These are phyloP conservation scores for Podila epicladia DNA, from an alignment of 192 early-diverging fungal species.

Conservation along the genomic window DNA sequence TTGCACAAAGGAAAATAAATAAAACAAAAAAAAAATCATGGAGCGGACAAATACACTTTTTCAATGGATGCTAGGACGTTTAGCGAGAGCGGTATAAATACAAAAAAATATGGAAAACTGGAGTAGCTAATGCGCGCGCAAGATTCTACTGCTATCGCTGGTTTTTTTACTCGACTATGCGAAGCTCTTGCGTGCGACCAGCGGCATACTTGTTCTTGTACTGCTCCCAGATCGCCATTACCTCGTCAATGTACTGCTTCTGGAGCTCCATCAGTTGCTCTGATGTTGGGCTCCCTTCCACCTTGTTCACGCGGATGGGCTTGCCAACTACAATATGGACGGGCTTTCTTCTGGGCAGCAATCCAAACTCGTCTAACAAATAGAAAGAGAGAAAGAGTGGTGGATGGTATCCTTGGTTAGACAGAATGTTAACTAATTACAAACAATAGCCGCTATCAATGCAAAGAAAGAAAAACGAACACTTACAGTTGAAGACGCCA, in stretches of 20 bases:
- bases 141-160: not conserved
- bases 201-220: conserved; percentile 81
- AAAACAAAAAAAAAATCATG: not conserved
- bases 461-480: not conserved
- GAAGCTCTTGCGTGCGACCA: conserved; percentile 69
- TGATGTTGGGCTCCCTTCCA: conserved; percentile 64
- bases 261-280: conserved; percentile 71
- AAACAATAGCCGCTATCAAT: too few relatives aligned
- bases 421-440: not conserved
- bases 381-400: conserved; percentile 3
- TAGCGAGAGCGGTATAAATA: too few relatives aligned
- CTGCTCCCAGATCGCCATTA: conserved; percentile 68
- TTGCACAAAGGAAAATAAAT: not conserved
- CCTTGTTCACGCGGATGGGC: conserved; percentile 67
- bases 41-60: not conserved
- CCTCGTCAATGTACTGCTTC: conserved; percentile 71
- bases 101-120: not conserved
- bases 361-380: conserved; percentile 58
- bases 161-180: conserved; percentile 66
- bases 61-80: too few relatives aligned
- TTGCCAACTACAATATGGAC: conserved; percentile 62
- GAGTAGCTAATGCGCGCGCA: not conserved
- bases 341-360: conserved; percentile 61
- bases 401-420: too few relatives aligned
- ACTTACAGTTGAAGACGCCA: conserved; percentile 86